Percentiles rank a stretch among this genome's conserved stretches.
Conservation (phyloP, 2,329 filamentous ascomycete species). For the Fusarium chuoi region DNA sequence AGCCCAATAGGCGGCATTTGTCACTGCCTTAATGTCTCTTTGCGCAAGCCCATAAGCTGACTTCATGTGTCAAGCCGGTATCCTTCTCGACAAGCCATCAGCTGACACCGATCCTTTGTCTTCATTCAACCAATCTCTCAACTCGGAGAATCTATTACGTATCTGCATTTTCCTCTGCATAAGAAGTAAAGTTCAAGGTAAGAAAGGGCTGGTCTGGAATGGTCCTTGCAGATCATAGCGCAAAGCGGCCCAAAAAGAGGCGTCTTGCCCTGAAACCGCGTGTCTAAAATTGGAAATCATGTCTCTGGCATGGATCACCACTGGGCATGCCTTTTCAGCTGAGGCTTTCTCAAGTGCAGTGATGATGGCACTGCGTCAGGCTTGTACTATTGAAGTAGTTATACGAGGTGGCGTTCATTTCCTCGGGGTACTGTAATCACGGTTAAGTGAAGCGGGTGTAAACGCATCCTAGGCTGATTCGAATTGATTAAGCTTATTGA, state of each 20-base stretch:
- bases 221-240: conserved; percentile 7
- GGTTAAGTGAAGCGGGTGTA: background rate
- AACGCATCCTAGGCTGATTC: background rate
- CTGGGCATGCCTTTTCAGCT: background rate
- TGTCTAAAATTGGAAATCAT: conserved; percentile 9
- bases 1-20: rapidly evolving
- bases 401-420: conserved; percentile 33
- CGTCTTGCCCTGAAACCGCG: conserved; percentile 1
- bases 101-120: background rate
- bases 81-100: background rate
- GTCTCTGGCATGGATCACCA: background rate
- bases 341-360: background rate
- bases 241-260: background rate
- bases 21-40: rapidly evolving
- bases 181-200: background rate
- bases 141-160: background rate
- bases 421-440: background rate
- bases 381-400: background rate
- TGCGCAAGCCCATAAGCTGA: background rate
- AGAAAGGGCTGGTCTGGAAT: conserved; percentile 5
- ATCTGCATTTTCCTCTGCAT: background rate
- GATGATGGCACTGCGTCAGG: conserved; percentile 5
- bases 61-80: background rate
- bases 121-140: background rate
- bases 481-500: conserved; percentile 6